These are phyloP conservation scores for Chlorella variabilis DNA, from an alignment of 163 green algal genomes.

Conservation along the genomic window DNA sequence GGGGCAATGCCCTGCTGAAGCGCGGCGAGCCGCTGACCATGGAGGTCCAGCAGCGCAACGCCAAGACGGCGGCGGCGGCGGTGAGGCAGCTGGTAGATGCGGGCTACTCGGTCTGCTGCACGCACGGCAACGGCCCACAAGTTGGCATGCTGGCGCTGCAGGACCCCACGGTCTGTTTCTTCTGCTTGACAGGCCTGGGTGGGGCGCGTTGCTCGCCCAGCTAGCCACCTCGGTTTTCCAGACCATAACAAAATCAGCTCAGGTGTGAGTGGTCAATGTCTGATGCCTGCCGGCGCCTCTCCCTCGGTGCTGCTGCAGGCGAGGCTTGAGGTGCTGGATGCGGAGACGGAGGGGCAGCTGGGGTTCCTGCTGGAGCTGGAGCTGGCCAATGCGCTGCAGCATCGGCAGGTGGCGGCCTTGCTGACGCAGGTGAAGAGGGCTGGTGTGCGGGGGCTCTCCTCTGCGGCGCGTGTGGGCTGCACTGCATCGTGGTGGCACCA, in stretches of 20 bases:
- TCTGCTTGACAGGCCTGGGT: too few relatives aligned
- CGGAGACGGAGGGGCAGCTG: conserved; percentile 52
- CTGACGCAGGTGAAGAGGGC: conserved; percentile 35
- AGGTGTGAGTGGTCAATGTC: too few relatives aligned
- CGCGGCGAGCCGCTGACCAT: conserved; percentile 35
- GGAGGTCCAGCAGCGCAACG: conserved; percentile 20
- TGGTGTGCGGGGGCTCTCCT: too few relatives aligned
- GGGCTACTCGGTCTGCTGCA: conserved; percentile 29
- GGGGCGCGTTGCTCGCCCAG: too few relatives aligned
- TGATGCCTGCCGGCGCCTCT: too few relatives aligned
- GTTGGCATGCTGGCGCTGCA: conserved; percentile 45
- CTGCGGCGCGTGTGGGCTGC: background rate
- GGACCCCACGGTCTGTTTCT: conserved; percentile 11
- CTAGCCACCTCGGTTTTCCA: too few relatives aligned
- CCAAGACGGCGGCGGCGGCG: conserved; percentile 23
- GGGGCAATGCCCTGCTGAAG: conserved; percentile 52
- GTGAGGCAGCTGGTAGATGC: conserved; percentile 31
- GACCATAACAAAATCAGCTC: too few relatives aligned
- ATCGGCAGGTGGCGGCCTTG: conserved; percentile 43
- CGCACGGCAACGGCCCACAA: conserved; percentile 52
- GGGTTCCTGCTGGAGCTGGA: conserved; percentile 44
- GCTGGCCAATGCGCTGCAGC: conserved; percentile 30
- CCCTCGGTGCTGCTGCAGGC: background rate
- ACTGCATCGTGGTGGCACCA: too few relatives aligned
- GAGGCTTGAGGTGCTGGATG: conserved; percentile 50